Evolutionary conservation across 2,329 filamentous ascomycete genomes (phyloP).

Genomic region (Cytospora chrysosperma): DNA sequence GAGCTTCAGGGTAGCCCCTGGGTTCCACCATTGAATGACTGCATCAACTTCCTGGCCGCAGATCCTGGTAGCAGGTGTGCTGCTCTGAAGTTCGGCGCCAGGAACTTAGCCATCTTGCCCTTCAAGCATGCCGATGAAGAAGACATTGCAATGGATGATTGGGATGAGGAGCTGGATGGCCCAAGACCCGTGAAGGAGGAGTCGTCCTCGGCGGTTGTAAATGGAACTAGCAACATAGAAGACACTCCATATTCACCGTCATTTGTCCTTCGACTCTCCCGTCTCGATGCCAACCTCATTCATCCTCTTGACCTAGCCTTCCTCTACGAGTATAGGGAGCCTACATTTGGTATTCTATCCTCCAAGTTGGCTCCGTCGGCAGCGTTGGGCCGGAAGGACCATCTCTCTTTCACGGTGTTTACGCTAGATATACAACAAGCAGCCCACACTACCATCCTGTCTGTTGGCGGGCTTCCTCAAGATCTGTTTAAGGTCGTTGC

Average conservation of each 20-base stretch:
- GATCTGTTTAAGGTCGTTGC: constrained; percentile 83
- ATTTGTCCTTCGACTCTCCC: constrained; percentile 87
- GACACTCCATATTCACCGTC: constrained; percentile 82
- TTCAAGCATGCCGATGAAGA: constrained; percentile 78
- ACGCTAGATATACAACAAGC: constrained; percentile 91
- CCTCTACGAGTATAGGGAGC: constrained; percentile 94
- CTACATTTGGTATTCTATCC: constrained; percentile 92
- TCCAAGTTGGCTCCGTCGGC: constrained; percentile 72
- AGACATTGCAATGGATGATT: constrained; percentile 88
- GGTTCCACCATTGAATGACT: constrained; percentile 71
- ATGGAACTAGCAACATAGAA: constrained; percentile 50
- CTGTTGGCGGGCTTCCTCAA: constrained; percentile 79
- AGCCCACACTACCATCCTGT: constrained; percentile 88
- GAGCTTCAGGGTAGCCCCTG: constrained; percentile 81
- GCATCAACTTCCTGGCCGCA: constrained; percentile 77
- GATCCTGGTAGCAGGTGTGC: constrained; percentile 93
- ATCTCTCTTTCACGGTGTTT: constrained; percentile 88
- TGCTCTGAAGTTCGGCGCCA: constrained; percentile 84
- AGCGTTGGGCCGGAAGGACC: constrained; percentile 79
- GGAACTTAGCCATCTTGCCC: constrained; percentile 89
- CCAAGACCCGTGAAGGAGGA: constrained; percentile 54
- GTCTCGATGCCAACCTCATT: constrained; percentile 81
- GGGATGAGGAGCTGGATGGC: constrained; percentile 78
- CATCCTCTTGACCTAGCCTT: constrained; percentile 92
- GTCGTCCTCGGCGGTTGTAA: constrained; percentile 39